phyloP scores from a whole-genome alignment of 352 stramenopile genomes.

The Phytophthora sansomeana region DNA sequence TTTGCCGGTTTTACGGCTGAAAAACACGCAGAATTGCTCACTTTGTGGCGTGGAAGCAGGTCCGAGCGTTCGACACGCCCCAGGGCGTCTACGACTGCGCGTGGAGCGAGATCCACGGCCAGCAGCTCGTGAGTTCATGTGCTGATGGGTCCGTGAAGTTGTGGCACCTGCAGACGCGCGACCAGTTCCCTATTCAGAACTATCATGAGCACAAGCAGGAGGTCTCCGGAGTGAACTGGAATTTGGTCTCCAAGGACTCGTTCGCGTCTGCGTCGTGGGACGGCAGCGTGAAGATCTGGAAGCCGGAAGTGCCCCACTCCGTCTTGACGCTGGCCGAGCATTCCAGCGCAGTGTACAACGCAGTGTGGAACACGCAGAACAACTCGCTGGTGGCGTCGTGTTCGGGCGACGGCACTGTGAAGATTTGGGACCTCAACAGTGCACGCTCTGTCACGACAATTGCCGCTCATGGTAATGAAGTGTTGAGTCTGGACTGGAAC shows the following conservation, averaged over 20 bases:
- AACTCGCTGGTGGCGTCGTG: slow-evolving; percentile 74
- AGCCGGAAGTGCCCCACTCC: slow-evolving; percentile 73
- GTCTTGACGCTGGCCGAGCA: slow-evolving; percentile 84
- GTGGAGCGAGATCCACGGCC: slow-evolving; percentile 89
- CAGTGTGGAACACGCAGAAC: slow-evolving; percentile 87
- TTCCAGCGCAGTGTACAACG: slow-evolving; percentile 82
- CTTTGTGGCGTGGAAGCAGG: slow-evolving; percentile 32
- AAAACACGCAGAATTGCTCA: neutral
- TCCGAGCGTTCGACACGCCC: slow-evolving; percentile 90
- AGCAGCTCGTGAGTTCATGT: slow-evolving; percentile 89
- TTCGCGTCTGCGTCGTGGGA: slow-evolving; percentile 92
- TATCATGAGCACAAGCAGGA: slow-evolving; percentile 91
- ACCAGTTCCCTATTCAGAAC: slow-evolving; percentile 90
- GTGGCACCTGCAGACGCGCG: slow-evolving; percentile 89
- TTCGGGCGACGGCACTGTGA: slow-evolving; percentile 77
- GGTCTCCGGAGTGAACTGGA: slow-evolving; percentile 92
- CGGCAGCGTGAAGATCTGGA: slow-evolving; percentile 88
- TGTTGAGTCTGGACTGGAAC: slow-evolving; percentile 92
- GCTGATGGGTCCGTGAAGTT: slow-evolving; percentile 91
- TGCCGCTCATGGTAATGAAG: slow-evolving; percentile 78
- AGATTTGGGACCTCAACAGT: slow-evolving; percentile 84
- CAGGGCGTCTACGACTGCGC: slow-evolving; percentile 92
- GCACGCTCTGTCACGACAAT: slow-evolving; percentile 66
- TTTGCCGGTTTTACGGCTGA: neutral
- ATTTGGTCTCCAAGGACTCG: slow-evolving; percentile 85